A percentile compares a stretch with the other conserved stretches of the same genome.
Evolutionary conservation across 2,329 filamentous ascomycete genomes (phyloP).

Genomic region (Knufia fluminis): DNA sequence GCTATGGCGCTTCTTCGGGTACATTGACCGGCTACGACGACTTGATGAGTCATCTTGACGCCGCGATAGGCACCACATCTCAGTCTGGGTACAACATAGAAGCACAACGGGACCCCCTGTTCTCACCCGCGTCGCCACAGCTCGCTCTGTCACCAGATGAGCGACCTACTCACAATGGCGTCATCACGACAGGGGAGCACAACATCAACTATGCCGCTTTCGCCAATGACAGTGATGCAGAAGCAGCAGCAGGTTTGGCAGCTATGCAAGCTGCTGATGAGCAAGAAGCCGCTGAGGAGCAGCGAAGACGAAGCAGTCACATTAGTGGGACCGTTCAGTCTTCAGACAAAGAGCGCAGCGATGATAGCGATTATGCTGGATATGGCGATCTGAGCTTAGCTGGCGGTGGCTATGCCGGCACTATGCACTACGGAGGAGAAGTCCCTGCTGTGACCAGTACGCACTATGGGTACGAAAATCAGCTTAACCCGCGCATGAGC

Average conservation of each 20-base stretch:
- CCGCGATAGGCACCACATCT: slow-evolving; percentile 31
- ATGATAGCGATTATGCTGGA: slow-evolving; percentile 62
- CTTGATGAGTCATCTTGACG: slow-evolving; percentile 49
- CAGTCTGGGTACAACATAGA: slow-evolving; percentile 13
- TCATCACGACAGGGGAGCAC: slow-evolving; percentile 37
- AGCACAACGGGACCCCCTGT: neutral
- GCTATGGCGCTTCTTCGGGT: slow-evolving; percentile 15
- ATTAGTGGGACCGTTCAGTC: slow-evolving; percentile 26
- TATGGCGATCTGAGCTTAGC: slow-evolving; percentile 63
- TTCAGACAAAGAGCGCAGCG: slow-evolving; percentile 35
- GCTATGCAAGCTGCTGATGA: slow-evolving; percentile 79
- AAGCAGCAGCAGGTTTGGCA: slow-evolving; percentile 73
- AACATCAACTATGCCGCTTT: slow-evolving; percentile 41
- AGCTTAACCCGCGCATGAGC: slow-evolving; percentile 19
- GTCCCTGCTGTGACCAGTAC: slow-evolving; percentile 23
- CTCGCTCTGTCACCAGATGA: slow-evolving; percentile 32
- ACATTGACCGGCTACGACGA: slow-evolving; percentile 41
- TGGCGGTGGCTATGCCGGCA: slow-evolving; percentile 60
- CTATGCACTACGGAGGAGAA: slow-evolving; percentile 52
- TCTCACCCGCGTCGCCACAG: slow-evolving; percentile 14
- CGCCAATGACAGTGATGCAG: slow-evolving; percentile 74
- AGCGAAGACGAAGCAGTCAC: slow-evolving; percentile 48
- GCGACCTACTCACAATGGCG: slow-evolving; percentile 42
- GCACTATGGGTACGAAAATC: slow-evolving; percentile 17
- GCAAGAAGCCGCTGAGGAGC: slow-evolving; percentile 52